Evolutionary conservation across 2,329 filamentous ascomycete genomes (phyloP), one percentile per base, ranked within the genome.

Genomic region (Magnaporthiopsis rhizophila): DNA sequence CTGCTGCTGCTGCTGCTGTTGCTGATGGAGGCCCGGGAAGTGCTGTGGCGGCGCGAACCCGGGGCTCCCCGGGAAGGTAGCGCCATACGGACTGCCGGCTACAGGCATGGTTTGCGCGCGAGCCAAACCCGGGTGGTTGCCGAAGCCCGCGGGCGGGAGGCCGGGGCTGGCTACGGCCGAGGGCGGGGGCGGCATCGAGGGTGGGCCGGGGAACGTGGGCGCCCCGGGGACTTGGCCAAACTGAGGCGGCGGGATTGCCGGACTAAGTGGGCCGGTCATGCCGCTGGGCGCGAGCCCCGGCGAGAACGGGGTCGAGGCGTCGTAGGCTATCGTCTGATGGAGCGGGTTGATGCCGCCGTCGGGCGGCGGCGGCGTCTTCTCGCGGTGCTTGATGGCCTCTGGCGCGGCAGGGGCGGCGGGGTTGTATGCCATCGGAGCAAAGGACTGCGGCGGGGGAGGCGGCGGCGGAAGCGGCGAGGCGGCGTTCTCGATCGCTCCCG

Each of bases 301-400:
- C 0, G 80, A 81, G 69, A 84, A 86, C 12, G 81, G 80, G 28
- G 74, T 82, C 72, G 68, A 78, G 75, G 66, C 82, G 68, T 89
- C 86, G 61, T 84, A 79, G 30, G 79, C 80, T 2, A 88, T 79
- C 15, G 83, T 84, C 62, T 83, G 82, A 5, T 82, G 81, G 28
- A 88, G 75, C 3, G 85, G 86, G 68, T 86, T 83, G 3, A 80
- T 77, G 15, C 80, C 83, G 56, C 81, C 85, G 69, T 92, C 90
- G 45, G 87, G 84, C 3, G 88, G 89, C 4, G 90, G 90, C 1
- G 90, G 90, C 0, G 90, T 94, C 81, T 92, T 92, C 74, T 93
- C 90, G 61, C 90, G 83, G 73, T 90, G 85, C 26, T 83, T 80
- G 62, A 92, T 86, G 28, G 84, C 80, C 73, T 93, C 90, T 0